Percentiles rank a stretch among this genome's conserved stretches.
phyloP scores from a whole-genome alignment of 2,329 filamentous ascomycete genomes.

The Colletotrichum australisinense region DNA sequence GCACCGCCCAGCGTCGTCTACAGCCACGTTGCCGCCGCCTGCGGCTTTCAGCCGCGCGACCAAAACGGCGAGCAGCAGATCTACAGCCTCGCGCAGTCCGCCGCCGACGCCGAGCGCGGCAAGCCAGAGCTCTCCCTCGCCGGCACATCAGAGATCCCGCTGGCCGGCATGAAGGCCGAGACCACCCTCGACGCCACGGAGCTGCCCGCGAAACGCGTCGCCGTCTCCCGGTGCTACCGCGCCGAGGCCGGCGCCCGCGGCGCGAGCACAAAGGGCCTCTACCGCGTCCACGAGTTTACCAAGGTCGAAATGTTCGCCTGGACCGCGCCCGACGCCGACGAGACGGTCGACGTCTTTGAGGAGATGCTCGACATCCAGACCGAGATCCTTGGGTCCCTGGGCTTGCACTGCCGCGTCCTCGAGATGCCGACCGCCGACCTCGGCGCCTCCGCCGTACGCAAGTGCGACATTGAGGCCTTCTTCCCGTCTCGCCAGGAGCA shows the following conservation, averaged over 20 bases:
- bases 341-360: conserved; percentile 73
- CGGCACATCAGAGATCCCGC: conserved; percentile 93
- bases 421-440: conserved; percentile 93
- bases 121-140: conserved; percentile 81
- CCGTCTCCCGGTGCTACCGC: conserved; percentile 91
- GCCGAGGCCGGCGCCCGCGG: conserved; percentile 94
- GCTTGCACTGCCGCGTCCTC: conserved; percentile 86
- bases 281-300: conserved; percentile 97
- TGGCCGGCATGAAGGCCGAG: conserved; percentile 90
- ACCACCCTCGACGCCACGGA: conserved; percentile 71
- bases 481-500: conserved; percentile 81
- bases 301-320: conserved; percentile 99
- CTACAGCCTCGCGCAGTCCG: conserved; percentile 79
- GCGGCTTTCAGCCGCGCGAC: conserved; percentile 94
- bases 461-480: conserved; percentile 93
- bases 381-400: conserved; percentile 81
- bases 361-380: conserved; percentile 91
- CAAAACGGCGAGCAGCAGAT: conserved; percentile 92
- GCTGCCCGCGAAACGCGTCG: conserved; percentile 83
- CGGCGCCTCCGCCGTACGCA: conserved; percentile 86
- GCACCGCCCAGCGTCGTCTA: conserved; percentile 93
- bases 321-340: conserved; percentile 69
- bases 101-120: conserved; percentile 68
- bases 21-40: conserved; percentile 88
- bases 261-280: conserved; percentile 91